These are phyloP conservation scores for Hypoxylon sp. DNA, from an alignment of 2,329 filamentous ascomycete species.

Conservation along the genomic window DNA sequence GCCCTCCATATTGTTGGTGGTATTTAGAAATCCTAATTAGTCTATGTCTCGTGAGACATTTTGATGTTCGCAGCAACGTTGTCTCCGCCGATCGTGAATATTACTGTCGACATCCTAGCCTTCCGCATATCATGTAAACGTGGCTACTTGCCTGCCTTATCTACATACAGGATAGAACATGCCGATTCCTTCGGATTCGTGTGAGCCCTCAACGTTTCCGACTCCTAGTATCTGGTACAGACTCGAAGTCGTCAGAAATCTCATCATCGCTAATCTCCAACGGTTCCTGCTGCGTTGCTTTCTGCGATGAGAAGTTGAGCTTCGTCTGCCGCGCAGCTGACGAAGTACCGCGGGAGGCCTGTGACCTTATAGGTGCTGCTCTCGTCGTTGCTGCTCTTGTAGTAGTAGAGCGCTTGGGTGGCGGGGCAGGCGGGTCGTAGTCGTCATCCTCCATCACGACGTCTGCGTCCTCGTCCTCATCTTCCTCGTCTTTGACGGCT, in stretches of 20 bases:
- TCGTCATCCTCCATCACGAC: conserved; percentile 63
- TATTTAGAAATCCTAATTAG: not conserved
- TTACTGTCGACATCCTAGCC: not conserved
- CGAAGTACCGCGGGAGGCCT: conserved; percentile 45
- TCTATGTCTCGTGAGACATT: not conserved
- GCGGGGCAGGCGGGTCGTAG: conserved; percentile 47
- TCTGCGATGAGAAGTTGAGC: conserved; percentile 59
- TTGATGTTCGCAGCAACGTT: not conserved
- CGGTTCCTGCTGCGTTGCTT: conserved; percentile 55
- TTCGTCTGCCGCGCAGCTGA: conserved; percentile 54
- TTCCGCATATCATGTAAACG: not conserved
- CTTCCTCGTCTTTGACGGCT: conserved; percentile 50
- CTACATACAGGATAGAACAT: not conserved
- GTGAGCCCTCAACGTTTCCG: conserved; percentile 16
- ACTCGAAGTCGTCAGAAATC: conserved; percentile 70
- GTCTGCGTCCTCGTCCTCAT: conserved; percentile 58
- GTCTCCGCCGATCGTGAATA: not conserved
- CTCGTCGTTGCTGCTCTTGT: conserved; percentile 43
- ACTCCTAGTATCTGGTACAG: conserved; percentile 51
- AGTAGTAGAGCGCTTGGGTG: conserved; percentile 48
- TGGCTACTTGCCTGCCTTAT: not conserved
- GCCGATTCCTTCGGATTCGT: not conserved
- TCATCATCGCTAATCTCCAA: conserved; percentile 71
- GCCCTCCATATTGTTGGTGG: not conserved
- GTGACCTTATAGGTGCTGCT: conserved; percentile 43